phyloP scores from a whole-genome alignment of 345 rosid species.

The Salix exigua region DNA sequence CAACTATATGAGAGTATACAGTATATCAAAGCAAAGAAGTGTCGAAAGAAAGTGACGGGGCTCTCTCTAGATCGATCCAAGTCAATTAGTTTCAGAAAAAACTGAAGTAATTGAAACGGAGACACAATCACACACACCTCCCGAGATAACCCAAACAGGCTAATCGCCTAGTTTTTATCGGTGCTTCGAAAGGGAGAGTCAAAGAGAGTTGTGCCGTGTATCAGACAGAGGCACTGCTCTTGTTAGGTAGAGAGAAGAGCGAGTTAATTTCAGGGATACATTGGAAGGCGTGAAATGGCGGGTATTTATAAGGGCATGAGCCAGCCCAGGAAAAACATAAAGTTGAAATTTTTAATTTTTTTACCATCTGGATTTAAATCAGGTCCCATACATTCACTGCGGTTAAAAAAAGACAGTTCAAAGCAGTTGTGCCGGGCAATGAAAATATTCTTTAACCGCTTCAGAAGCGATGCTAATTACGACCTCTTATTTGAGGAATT shows the following conservation, averaged over 20 bases:
- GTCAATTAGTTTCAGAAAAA: background rate
- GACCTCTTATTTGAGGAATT: background rate
- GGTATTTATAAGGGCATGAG: constrained; percentile 1
- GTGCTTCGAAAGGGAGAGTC: background rate
- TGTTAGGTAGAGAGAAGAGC: background rate
- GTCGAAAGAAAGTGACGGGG: background rate
- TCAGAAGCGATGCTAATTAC: background rate
- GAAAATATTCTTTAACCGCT: background rate
- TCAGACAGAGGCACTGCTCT: background rate
- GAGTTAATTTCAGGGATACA: background rate
- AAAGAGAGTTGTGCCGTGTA: background rate
- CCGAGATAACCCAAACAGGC: constrained; percentile 9
- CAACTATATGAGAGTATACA: background rate
- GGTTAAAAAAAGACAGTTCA: background rate
- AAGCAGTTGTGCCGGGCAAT: background rate
- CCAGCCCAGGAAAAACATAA: no score
- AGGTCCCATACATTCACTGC: background rate
- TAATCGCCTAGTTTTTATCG: background rate
- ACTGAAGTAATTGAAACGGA: background rate
- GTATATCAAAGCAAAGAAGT: background rate
- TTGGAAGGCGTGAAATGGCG: background rate
- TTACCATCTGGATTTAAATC: background rate
- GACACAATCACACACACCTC: background rate
- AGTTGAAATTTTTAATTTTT: background rate
- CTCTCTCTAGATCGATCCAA: background rate